Evolutionary conservation across 1,139 yeast genomes (phyloP).

Genomic region (Scheffersomyces quercinus): DNA sequence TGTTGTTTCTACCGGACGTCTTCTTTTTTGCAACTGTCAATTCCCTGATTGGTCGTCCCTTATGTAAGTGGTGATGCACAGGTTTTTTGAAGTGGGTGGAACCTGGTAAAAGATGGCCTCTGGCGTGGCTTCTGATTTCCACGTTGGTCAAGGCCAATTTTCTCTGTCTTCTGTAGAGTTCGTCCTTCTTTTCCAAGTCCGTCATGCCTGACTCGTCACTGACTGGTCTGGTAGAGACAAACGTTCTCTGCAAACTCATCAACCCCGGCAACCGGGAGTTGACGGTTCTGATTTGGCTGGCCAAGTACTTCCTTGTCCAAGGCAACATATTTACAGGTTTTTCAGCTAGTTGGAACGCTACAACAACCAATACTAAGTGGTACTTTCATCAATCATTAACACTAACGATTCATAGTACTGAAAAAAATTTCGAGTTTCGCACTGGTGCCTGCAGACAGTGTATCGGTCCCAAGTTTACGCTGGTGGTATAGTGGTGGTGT

Average conservation of each 20-base stretch:
- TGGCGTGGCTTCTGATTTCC: constrained; percentile 72
- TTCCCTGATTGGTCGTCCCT: constrained; percentile 77
- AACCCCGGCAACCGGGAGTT: not conserved
- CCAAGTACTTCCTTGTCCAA: constrained; percentile 12
- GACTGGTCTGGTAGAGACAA: too few relatives aligned
- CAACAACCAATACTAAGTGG: too few relatives aligned
- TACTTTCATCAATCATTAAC: too few relatives aligned
- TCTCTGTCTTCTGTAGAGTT: constrained; percentile 67
- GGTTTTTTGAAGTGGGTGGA: constrained; percentile 89
- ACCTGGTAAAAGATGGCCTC: constrained; percentile 76
- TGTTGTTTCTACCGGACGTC: constrained; percentile 86
- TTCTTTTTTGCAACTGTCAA: constrained; percentile 74
- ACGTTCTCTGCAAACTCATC: constrained; percentile 14
- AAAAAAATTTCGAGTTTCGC: too few relatives aligned
- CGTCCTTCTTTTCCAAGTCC: constrained; percentile 79
- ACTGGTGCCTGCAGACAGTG: too few relatives aligned
- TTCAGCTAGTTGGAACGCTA: too few relatives aligned
- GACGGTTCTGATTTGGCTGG: constrained; percentile 1
- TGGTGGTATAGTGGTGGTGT: too few relatives aligned
- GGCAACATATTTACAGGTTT: constrained; percentile 9
- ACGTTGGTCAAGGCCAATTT: constrained; percentile 71
- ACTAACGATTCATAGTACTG: too few relatives aligned
- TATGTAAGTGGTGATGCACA: constrained; percentile 80
- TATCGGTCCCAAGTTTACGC: too few relatives aligned
- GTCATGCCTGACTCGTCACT: constrained; percentile 40